These are phyloP conservation scores for Toxicodendron radicans DNA, from an alignment of 345 rosid genomes.

Conservation along the genomic window DNA sequence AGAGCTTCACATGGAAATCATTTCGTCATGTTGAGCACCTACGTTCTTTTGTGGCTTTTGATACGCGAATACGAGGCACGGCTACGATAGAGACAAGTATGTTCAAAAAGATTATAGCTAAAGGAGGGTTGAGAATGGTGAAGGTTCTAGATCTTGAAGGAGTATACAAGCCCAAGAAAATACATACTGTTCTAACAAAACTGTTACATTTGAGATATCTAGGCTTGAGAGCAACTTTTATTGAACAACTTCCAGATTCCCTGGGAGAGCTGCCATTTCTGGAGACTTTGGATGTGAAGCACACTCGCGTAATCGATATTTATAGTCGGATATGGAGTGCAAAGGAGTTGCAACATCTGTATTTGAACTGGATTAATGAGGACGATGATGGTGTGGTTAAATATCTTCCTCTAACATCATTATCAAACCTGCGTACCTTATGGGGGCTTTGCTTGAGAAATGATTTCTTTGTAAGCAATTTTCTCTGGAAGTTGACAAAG, in stretches of 20 bases:
- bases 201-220: conserved; percentile 24
- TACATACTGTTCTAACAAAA: conserved; percentile 2
- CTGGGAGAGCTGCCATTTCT: conserved; percentile 13
- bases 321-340: background rate
- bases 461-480: background rate
- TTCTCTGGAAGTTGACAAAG: conserved; percentile 10
- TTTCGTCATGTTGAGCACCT: background rate
- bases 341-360: conserved; percentile 22
- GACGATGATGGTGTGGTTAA: background rate
- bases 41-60: conserved; percentile 25
- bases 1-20: background rate
- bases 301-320: conserved; percentile 3
- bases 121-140: conserved; percentile 12
- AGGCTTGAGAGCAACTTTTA: conserved; percentile 24
- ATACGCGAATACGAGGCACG: background rate
- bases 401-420: background rate
- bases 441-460: conserved; percentile 24
- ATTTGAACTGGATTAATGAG: conserved; percentile 19
- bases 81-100: background rate
- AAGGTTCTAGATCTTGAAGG: conserved; percentile 33
- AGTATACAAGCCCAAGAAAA: conserved; percentile 23
- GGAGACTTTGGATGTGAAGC: conserved; percentile 29
- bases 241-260: conserved; percentile 13
- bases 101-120: conserved; percentile 19
- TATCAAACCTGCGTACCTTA: background rate